phyloP scores from a whole-genome alignment of 2,329 filamentous ascomycete genomes.

The Ophiostoma sp. region DNA sequence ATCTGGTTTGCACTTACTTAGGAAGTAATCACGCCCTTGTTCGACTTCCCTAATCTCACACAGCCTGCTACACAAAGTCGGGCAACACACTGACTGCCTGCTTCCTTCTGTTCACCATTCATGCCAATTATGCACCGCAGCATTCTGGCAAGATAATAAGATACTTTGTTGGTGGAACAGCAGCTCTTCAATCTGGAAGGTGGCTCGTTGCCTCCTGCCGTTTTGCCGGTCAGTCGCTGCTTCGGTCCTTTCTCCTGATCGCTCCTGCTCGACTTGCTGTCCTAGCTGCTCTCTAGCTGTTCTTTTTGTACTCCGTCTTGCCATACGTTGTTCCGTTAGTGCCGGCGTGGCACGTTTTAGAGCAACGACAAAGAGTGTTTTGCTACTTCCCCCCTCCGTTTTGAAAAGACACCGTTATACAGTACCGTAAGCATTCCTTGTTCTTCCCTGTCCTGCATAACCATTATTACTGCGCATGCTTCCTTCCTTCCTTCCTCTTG shows the following conservation, averaged over 20 bases:
- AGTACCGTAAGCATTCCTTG: not conserved
- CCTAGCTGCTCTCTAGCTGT: not conserved
- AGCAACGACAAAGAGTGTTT: not conserved
- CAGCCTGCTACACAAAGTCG: constrained; percentile 2
- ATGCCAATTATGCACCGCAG: no score
- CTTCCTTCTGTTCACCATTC: no score
- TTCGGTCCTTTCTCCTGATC: not conserved
- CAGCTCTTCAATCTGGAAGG: no score
- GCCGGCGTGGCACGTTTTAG: not conserved
- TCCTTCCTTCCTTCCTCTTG: not conserved
- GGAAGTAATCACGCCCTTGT: not conserved
- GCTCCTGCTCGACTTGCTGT: not conserved
- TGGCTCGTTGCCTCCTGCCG: no score
- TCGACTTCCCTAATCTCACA: not conserved
- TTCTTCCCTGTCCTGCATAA: not conserved
- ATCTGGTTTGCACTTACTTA: not conserved
- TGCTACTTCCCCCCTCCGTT: constrained; percentile 9
- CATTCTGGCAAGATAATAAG: no score
- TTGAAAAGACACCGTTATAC: not conserved
- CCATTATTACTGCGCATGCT: not conserved
- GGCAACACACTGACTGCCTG: not conserved
- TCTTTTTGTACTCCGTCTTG: not conserved
- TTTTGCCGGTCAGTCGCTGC: no score
- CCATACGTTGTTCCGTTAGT: not conserved
- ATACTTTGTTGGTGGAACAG: no score